phyloP scores from a whole-genome alignment of 192 early-diverging fungal genomes.

The Coemansia sp. region DNA sequence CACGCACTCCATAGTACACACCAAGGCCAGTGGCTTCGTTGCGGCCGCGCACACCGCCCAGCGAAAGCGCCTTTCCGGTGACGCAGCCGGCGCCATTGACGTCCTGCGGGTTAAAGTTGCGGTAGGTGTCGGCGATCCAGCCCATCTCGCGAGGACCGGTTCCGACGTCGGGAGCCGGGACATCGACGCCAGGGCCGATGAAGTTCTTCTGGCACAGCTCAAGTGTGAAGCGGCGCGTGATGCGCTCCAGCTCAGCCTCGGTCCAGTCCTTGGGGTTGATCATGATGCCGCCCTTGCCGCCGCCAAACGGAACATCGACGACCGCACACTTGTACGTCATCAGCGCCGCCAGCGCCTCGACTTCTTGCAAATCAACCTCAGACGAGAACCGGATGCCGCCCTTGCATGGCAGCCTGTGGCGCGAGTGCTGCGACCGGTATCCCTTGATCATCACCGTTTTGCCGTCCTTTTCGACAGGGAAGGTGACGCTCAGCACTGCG shows the following conservation, averaged over 20 bases:
- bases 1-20: constrained; percentile 77
- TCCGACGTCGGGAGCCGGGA: constrained; percentile 82
- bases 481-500: constrained; percentile 69
- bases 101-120: constrained; percentile 78
- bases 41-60: constrained; percentile 79
- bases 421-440: constrained; percentile 82
- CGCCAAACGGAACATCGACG: constrained; percentile 80
- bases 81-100: constrained; percentile 80
- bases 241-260: constrained; percentile 68
- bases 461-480: constrained; percentile 71
- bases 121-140: constrained; percentile 84
- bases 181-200: constrained; percentile 79
- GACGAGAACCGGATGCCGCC: constrained; percentile 80
- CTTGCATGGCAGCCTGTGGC: constrained; percentile 76
- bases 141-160: constrained; percentile 81
- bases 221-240: constrained; percentile 79
- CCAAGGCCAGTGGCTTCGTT: constrained; percentile 82
- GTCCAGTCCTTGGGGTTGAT: constrained; percentile 79
- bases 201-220: constrained; percentile 85
- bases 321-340: constrained; percentile 89
- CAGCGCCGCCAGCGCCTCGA: constrained; percentile 75
- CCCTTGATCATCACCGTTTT: constrained; percentile 71
- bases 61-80: constrained; percentile 76
- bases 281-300: constrained; percentile 81
- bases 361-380: constrained; percentile 78